phyloP scores from a whole-genome alignment of 495 filamentous ascomycete species.

The Penicillium simplicissimum region DNA sequence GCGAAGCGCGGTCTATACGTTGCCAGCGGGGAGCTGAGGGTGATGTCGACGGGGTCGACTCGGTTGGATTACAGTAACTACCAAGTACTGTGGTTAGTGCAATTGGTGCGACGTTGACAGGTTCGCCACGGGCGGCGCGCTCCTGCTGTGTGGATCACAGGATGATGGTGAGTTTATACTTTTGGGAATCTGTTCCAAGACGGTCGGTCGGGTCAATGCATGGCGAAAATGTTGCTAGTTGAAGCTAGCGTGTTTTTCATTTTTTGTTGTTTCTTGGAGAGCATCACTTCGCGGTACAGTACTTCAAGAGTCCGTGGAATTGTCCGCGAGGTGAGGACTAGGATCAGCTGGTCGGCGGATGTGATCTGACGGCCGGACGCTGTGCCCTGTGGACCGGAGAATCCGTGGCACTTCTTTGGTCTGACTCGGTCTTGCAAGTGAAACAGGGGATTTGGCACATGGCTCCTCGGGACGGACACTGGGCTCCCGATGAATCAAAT shows the following conservation, averaged over 20 bases:
- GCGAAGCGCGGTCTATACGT: background rate
- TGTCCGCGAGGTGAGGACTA: constrained; percentile 9
- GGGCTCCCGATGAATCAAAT: background rate
- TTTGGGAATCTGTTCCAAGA: constrained; percentile 17
- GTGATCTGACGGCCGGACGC: constrained; percentile 8
- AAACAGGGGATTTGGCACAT: background rate
- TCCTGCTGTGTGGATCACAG: background rate
- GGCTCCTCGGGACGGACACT: background rate
- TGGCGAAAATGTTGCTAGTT: constrained; percentile 12
- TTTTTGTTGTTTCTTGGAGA: background rate
- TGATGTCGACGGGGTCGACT: background rate
- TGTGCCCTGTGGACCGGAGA: background rate
- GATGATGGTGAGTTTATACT: background rate
- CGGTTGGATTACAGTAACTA: constrained; percentile 12
- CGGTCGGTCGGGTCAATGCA: constrained; percentile 22
- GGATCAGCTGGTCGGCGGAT: constrained; percentile 22
- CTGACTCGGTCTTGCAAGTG: background rate
- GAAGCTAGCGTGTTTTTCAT: background rate
- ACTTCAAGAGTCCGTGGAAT: background rate
- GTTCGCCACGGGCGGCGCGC: constrained; percentile 11
- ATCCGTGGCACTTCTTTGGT: background rate
- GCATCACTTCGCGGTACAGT: background rate
- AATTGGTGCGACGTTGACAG: constrained; percentile 14
- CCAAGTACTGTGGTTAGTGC: background rate
- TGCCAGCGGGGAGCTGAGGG: constrained; percentile 14